Conservation (phyloP, 169 alveolate species). For the Plasmodium billcollinsi region DNA sequence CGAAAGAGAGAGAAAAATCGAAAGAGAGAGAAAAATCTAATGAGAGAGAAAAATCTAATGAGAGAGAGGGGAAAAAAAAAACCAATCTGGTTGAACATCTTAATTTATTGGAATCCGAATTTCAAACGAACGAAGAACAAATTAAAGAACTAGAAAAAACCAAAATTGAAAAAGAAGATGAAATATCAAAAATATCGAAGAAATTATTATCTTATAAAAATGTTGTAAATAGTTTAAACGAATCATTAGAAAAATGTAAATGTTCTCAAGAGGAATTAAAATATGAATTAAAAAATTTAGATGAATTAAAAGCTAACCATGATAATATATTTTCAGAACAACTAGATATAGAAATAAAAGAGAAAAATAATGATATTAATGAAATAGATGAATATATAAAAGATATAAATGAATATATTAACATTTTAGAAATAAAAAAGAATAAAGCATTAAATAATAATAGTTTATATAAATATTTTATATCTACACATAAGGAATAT, state of each 20-base stretch:
- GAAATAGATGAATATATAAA: slow-evolving; percentile 17
- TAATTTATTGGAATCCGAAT: not conserved
- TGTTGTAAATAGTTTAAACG: slow-evolving; percentile 25
- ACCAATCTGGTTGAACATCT: not conserved
- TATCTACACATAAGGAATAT: slow-evolving; percentile 33
- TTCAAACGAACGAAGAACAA: slow-evolving; percentile 37
- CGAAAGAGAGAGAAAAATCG: too few species aligned
- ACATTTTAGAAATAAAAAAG: slow-evolving; percentile 21
- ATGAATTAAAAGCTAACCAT: slow-evolving; percentile 51
- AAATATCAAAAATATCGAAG: slow-evolving; percentile 13
- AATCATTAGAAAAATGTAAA: slow-evolving; percentile 48
- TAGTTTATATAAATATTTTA: slow-evolving; percentile 23
- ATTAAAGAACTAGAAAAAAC: slow-evolving; percentile 30
- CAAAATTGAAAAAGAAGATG: slow-evolving; percentile 40
- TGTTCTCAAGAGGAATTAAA: slow-evolving; percentile 56
- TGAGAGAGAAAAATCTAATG: too few species aligned
- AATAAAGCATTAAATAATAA: not conserved
- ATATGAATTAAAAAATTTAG: slow-evolving; percentile 33
- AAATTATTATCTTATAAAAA: slow-evolving; percentile 39
- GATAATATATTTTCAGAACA: slow-evolving; percentile 61
- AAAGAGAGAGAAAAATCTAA: too few species aligned
- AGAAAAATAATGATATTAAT: slow-evolving; percentile 36
- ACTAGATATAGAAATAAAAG: slow-evolving; percentile 56
- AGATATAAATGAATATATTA: slow-evolving; percentile 33
- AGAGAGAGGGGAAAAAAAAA: too few species aligned